These are phyloP conservation scores for Monosporascus ibericus DNA, from an alignment of 2,329 filamentous ascomycete genomes.

Conservation along the genomic window DNA sequence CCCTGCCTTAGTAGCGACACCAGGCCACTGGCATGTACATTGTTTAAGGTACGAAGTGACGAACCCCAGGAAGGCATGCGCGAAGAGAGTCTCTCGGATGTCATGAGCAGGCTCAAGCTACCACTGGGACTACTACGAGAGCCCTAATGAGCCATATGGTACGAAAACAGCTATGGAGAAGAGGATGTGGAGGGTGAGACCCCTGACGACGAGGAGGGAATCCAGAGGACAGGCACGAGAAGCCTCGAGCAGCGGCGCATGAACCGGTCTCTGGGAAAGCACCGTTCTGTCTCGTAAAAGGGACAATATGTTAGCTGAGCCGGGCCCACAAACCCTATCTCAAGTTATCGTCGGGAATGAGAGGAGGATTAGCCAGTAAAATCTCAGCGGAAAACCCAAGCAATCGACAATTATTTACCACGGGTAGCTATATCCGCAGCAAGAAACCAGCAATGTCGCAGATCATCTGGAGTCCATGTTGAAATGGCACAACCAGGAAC, in stretches of 20 bases:
- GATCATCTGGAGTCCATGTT: not conserved
- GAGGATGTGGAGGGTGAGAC: not conserved
- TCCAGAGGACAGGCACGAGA: not conserved
- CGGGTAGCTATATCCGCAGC: not conserved
- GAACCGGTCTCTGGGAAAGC: not conserved
- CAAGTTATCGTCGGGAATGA: not conserved
- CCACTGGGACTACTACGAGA: not conserved
- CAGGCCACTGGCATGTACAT: not conserved
- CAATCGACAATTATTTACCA: not conserved
- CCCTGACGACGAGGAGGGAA: not conserved
- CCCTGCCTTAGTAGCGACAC: not conserved
- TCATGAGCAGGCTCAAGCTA: not conserved
- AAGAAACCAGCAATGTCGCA: not conserved
- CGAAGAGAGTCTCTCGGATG: not conserved
- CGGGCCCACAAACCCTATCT: not conserved
- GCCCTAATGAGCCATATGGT: not conserved
- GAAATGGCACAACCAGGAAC: not conserved
- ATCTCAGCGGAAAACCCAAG: not conserved
- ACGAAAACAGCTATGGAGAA: not conserved
- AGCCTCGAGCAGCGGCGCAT: not conserved
- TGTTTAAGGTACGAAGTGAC: not conserved
- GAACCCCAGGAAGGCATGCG: not conserved
- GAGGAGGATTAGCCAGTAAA: not conserved
- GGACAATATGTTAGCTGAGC: not conserved
- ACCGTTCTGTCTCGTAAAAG: not conserved